Conservation (phyloP, 768 basidiomycete genomes). For the Saitozyma sp. region DNA sequence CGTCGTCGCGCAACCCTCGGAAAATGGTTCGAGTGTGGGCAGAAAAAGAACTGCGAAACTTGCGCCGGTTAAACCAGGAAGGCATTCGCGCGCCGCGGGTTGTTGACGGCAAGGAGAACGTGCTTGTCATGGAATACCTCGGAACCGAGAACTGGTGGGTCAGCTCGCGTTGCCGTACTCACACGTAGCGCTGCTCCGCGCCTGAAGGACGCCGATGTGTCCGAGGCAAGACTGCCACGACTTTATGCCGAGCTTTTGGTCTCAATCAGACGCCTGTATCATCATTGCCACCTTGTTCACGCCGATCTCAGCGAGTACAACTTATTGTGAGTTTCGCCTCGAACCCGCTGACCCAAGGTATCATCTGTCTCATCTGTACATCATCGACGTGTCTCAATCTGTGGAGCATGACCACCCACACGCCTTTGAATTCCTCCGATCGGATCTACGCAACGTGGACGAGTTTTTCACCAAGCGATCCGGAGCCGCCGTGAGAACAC, state of each 20-base stretch:
- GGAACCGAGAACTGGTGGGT: conserved; percentile 79
- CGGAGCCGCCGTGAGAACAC: conserved; percentile 62
- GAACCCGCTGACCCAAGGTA: conserved; percentile 37
- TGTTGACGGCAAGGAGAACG: conserved; percentile 90
- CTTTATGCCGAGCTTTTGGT: conserved; percentile 81
- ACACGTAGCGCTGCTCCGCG: conserved; percentile 79
- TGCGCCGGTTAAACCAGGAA: conserved; percentile 77
- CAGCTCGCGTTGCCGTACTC: conserved; percentile 3
- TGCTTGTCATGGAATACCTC: conserved; percentile 91
- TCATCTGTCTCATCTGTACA: conserved; percentile 67
- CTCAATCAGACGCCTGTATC: conserved; percentile 78
- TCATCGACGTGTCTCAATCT: conserved; percentile 98
- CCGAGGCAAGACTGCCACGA: conserved; percentile 57
- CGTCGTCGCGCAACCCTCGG: conserved; percentile 77
- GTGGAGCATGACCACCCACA: conserved; percentile 97
- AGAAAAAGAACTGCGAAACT: conserved; percentile 97
- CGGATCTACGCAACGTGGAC: conserved; percentile 87
- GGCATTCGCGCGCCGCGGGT: conserved; percentile 86
- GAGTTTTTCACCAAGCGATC: conserved; percentile 77
- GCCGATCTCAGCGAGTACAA: conserved; percentile 99
- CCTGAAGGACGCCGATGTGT: conserved; percentile 79
- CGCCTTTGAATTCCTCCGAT: conserved; percentile 92
- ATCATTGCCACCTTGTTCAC: conserved; percentile 89
- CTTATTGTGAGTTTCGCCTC: conserved; percentile 64
- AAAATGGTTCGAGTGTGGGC: conserved; percentile 99